phyloP scores from a whole-genome alignment of 1,284 basidiomycete species.

The Leccinum fuscescens region DNA sequence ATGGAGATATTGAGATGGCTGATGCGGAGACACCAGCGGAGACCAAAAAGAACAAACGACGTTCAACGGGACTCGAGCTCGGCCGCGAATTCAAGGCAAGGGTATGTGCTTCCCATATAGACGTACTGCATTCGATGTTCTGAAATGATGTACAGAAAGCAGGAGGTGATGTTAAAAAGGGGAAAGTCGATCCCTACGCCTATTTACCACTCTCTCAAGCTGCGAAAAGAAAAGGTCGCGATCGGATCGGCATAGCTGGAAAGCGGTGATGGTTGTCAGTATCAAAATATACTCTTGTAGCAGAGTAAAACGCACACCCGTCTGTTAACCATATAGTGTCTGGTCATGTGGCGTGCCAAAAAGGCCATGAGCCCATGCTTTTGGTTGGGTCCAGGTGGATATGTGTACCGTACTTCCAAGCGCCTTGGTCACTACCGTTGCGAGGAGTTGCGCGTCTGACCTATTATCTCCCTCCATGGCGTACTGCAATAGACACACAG shows the following conservation, averaged over 20 bases:
- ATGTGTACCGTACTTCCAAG: constrained; percentile 39
- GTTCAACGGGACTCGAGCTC: constrained; percentile 52
- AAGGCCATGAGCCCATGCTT: constrained; percentile 64
- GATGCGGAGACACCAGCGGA: constrained; percentile 41
- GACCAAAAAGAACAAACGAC: constrained; percentile 59
- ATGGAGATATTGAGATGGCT: constrained; percentile 66
- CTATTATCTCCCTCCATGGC: constrained; percentile 79
- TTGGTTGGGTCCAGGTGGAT: constrained; percentile 54
- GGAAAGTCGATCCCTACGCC: constrained; percentile 88
- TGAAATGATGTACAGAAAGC: constrained; percentile 61
- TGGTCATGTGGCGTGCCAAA: constrained; percentile 74
- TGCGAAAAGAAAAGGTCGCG: constrained; percentile 60
- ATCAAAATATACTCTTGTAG: constrained; percentile 2
- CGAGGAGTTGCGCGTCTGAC: constrained; percentile 64
- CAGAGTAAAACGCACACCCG: neutral
- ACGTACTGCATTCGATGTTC: neutral
- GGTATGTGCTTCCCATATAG: constrained; percentile 38
- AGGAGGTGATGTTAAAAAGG: constrained; percentile 88
- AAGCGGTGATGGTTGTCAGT: constrained; percentile 34
- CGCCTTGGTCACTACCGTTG: constrained; percentile 50
- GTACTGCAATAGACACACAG: constrained; percentile 59
- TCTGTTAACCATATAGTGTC: constrained; percentile 62
- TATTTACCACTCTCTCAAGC: constrained; percentile 85
- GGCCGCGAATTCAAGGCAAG: constrained; percentile 91
- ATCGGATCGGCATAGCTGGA: constrained; percentile 51